Percentiles rank a stretch among this genome's conserved stretches.
phyloP scores from a whole-genome alignment of 495 filamentous ascomycete genomes.

The Parmelia sp. region DNA sequence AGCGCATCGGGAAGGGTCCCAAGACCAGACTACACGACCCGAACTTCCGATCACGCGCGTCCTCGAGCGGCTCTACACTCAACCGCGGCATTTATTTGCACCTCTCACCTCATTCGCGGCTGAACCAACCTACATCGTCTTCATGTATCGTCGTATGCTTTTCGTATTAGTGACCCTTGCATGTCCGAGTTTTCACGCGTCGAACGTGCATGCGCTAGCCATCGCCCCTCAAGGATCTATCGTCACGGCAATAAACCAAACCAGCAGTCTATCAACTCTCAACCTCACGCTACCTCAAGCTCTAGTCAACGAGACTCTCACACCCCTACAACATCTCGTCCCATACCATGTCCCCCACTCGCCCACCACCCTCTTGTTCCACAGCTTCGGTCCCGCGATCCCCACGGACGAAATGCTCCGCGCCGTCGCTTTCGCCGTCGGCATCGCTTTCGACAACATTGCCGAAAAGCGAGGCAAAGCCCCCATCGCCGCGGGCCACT shows the following conservation, averaged over 20 bases:
- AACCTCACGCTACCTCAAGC: not conserved
- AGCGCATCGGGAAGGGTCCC: not conserved
- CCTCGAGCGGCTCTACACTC: not conserved
- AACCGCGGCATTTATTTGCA: not conserved
- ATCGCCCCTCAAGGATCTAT: not conserved
- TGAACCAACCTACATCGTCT: not conserved
- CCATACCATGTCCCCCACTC: not conserved
- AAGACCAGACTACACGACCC: not conserved
- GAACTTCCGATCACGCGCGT: not conserved
- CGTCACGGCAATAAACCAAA: not conserved
- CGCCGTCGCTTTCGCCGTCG: not conserved
- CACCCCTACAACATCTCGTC: not conserved
- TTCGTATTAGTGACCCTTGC: not conserved
- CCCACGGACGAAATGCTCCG: not conserved
- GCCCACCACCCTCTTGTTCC: not conserved
- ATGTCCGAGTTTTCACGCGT: not conserved
- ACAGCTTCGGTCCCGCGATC: not conserved
- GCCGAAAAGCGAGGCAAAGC: not conserved
- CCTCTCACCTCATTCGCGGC: not conserved
- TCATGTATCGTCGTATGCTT: not conserved
- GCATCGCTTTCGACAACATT: too few relatives aligned
- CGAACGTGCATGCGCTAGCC: not conserved
- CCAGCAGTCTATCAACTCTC: not conserved
- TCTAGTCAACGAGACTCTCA: not conserved
- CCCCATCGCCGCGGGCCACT: not conserved